Conservation (phyloP, 2,329 filamentous ascomycete species). For the Alternaria tenuissima region DNA sequence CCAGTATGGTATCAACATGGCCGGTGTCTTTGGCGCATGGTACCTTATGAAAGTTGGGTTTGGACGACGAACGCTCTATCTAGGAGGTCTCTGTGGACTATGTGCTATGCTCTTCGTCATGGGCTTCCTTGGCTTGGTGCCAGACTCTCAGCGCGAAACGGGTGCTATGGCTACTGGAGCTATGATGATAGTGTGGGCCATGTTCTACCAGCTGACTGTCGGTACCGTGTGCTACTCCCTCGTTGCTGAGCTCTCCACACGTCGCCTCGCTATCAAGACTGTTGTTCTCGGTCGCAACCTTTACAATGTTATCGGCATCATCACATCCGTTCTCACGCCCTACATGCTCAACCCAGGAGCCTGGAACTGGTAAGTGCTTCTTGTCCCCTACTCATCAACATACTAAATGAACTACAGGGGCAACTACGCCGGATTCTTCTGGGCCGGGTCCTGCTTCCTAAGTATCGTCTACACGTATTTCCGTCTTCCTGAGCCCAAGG, state of each 20-base stretch:
- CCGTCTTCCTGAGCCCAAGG: slow-evolving; percentile 79
- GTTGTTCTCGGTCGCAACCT: slow-evolving; percentile 84
- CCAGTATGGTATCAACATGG: slow-evolving; percentile 74
- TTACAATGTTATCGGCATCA: slow-evolving; percentile 79
- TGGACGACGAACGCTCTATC: slow-evolving; percentile 78
- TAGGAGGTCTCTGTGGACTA: slow-evolving; percentile 74
- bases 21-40: slow-evolving; percentile 83
- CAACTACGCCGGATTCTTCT: slow-evolving; percentile 89
- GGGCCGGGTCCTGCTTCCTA: slow-evolving; percentile 80
- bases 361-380: slow-evolving; percentile 69
- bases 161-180: slow-evolving; percentile 80
- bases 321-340: slow-evolving; percentile 82
- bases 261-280: slow-evolving; percentile 88
- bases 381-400: neutral
- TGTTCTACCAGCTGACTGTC: slow-evolving; percentile 82
- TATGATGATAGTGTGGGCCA: slow-evolving; percentile 69
- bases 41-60: slow-evolving; percentile 77
- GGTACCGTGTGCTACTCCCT: slow-evolving; percentile 91
- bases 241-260: slow-evolving; percentile 83
- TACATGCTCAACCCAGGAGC: slow-evolving; percentile 91
- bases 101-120: slow-evolving; percentile 81
- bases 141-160: slow-evolving; percentile 64
- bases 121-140: slow-evolving; percentile 82
- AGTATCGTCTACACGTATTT: slow-evolving; percentile 86
- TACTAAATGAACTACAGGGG: slow-evolving; percentile 58